Base-by-base conservation (phyloP, 768 basidiomycete genomes). In the Daedaleopsis nitida region DNA sequence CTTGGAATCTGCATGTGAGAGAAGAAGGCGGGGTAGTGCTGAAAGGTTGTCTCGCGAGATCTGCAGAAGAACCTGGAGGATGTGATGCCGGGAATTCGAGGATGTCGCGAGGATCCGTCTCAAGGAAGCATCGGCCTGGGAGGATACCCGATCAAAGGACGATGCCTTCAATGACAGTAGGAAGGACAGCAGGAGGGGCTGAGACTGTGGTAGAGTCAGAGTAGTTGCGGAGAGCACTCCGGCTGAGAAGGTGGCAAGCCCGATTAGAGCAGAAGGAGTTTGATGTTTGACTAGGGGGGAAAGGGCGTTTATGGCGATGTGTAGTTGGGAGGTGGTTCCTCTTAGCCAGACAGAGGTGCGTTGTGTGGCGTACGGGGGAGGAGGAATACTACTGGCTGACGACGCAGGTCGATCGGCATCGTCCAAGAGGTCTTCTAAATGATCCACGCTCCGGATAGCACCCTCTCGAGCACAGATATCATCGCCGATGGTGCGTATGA, bases 251-350 rank as follows among this genome's bases (percentile, higher is more conserved):
- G 74, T 68, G 27, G 77, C 75, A 10, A 96, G 75, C 0, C 85
- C 85, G 21, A 74, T 64, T 14, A 90, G 82, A 7, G 90, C 92
- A 4, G 77, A 72, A 2, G 89, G 80, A 0, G 84, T 91, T 13
- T 88, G 86, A 69, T 96, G 94, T 2, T 83, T 81, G 13, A 89
- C 74, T 13, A 94, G 79, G 0, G 88, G 81, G 1, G 88, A 83
- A 19, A 98, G 76, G 0, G 88, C 78, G 65, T 92, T 91, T 54
- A 98, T 71, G 9, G 94, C 92, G 23, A 93, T 88, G 49, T 90
- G 85, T 12, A 98, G 76, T 68, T 97, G 94, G 6, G 92, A 83
- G 2, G 91, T 79, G 1, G 93, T 94, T 38, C 84, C 94, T 21
- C 81, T 82, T 47, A 97, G 80, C 92, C 96, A 98, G 0, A 87